phyloP scores from a whole-genome alignment of 2,329 filamentous ascomycete species.

The Microdochium paspali region DNA sequence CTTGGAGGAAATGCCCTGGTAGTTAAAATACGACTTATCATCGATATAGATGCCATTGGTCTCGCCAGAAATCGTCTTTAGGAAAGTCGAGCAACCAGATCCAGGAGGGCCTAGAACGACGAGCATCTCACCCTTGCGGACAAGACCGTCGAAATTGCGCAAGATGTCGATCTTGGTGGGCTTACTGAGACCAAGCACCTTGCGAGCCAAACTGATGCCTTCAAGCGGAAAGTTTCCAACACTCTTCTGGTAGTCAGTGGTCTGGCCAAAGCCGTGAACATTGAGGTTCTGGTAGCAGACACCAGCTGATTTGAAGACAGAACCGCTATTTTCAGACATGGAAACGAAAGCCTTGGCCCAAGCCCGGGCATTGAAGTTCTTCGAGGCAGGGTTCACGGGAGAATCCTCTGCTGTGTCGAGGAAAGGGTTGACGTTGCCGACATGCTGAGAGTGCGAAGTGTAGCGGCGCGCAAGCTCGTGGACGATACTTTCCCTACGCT shows the following conservation, averaged over 20 bases:
- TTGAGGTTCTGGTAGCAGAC: conserved; percentile 59
- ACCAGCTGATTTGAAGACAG: conserved; percentile 48
- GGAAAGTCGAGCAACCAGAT: conserved; percentile 72
- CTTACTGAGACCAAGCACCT: conserved; percentile 39
- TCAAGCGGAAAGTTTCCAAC: conserved; percentile 53
- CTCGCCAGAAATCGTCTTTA: conserved; percentile 79
- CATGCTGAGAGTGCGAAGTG: conserved; percentile 34
- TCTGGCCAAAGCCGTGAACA: conserved; percentile 56
- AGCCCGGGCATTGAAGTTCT: conserved; percentile 41
- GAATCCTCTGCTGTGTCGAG: conserved; percentile 33
- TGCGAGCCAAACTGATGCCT: conserved; percentile 28
- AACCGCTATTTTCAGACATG: conserved; percentile 40
- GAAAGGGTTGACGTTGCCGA: conserved; percentile 38
- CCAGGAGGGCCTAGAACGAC: conserved; percentile 65
- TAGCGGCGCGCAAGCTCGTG: conserved; percentile 47
- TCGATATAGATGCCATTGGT: conserved; percentile 72
- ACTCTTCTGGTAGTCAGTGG: conserved; percentile 63
- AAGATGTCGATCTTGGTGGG: conserved; percentile 58
- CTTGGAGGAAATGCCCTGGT: conserved; percentile 63
- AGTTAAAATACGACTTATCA: conserved; percentile 66
- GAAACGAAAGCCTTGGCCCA: conserved; percentile 54
- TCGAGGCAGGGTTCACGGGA: conserved; percentile 41
- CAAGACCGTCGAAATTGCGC: conserved; percentile 56
- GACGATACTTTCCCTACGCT: conserved; percentile 40
- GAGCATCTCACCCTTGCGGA: conserved; percentile 65